Percentiles rank a stretch among this genome's conserved stretches.
Evolutionary conservation across 805 yeast species (phyloP).

Genomic region (Wickerhamiella dianesei): DNA sequence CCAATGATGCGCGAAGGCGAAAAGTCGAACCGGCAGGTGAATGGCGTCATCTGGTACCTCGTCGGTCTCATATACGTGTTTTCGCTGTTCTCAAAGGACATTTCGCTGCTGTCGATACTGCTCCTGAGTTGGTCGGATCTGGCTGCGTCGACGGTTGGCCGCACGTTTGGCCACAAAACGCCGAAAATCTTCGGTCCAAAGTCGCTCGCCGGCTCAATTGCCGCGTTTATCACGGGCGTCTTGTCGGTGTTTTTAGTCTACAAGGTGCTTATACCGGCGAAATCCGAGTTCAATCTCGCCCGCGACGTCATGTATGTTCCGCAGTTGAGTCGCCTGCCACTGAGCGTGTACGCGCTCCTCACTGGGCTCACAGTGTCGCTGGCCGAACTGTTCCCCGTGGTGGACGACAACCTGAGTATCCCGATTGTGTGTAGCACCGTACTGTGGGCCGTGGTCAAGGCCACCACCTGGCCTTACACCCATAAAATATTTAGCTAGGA

Average conservation of each 20-base stretch:
- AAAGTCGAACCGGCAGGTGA: slow-evolving; percentile 38
- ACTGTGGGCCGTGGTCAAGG: slow-evolving; percentile 35
- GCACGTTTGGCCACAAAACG: slow-evolving; percentile 71
- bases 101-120: slow-evolving; percentile 59
- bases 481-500: slow-evolving; percentile 10
- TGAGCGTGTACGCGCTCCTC: slow-evolving; percentile 41
- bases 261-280: slow-evolving; percentile 56
- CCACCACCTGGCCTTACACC: slow-evolving; percentile 13
- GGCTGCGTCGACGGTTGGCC: slow-evolving; percentile 88
- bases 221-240: slow-evolving; percentile 68
- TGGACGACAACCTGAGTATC: slow-evolving; percentile 91
- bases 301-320: slow-evolving; percentile 55
- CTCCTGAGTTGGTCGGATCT: slow-evolving; percentile 95
- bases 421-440: slow-evolving; percentile 72
- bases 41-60: slow-evolving; percentile 82
- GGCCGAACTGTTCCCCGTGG: slow-evolving; percentile 69
- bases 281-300: slow-evolving; percentile 38
- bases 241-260: slow-evolving; percentile 54
- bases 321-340: slow-evolving; percentile 41
- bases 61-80: slow-evolving; percentile 68
- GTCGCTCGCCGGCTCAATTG: slow-evolving; percentile 80
- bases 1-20: slow-evolving; percentile 78
- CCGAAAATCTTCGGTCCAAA: slow-evolving; percentile 63
- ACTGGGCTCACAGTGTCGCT: slow-evolving; percentile 75
- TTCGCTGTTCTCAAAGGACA: slow-evolving; percentile 60